Evolutionary conservation across 2,329 filamentous ascomycete genomes (phyloP).

Genomic region (Penicillium freii): DNA sequence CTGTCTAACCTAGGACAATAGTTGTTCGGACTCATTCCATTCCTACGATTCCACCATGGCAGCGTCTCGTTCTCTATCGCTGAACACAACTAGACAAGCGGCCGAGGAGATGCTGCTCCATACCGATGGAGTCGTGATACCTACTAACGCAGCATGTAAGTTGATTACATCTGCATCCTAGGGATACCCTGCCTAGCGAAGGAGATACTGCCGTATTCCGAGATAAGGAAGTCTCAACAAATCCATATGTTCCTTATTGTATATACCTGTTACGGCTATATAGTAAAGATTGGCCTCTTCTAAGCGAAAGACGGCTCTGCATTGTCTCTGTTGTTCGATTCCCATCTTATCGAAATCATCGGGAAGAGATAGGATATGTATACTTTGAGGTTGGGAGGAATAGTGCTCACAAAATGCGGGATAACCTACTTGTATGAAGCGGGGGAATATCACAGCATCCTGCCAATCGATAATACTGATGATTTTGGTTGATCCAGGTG

Average conservation of each 20-base stretch:
- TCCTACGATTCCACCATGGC: slow-evolving; percentile 24
- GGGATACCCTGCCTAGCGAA: slow-evolving; percentile 28
- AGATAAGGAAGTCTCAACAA: slow-evolving; percentile 24
- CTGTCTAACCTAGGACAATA: slow-evolving; percentile 22
- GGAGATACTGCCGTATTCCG: slow-evolving; percentile 29
- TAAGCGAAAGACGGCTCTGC: slow-evolving; percentile 16
- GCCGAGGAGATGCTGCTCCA: slow-evolving; percentile 42
- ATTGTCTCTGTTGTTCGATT: slow-evolving; percentile 22
- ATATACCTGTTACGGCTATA: slow-evolving; percentile 27
- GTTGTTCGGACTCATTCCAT: slow-evolving; percentile 29
- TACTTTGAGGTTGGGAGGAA: slow-evolving; percentile 22
- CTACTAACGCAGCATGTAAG: slow-evolving; percentile 26
- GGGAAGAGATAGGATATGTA: slow-evolving; percentile 27
- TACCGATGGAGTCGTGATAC: slow-evolving; percentile 21
- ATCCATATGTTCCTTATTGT: slow-evolving; percentile 24
- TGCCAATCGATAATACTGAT: slow-evolving; percentile 31
- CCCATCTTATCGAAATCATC: slow-evolving; percentile 24
- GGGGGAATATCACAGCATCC: slow-evolving; percentile 26
- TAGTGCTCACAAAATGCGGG: slow-evolving; percentile 29
- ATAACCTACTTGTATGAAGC: slow-evolving; percentile 30
- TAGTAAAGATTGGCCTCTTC: slow-evolving; percentile 30
- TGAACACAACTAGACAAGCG: slow-evolving; percentile 24
- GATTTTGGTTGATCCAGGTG: slow-evolving; percentile 26
- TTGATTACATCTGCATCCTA: slow-evolving; percentile 32
- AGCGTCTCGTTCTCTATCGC: slow-evolving; percentile 19